A percentile compares a stretch with the other conserved stretches of the same genome.
Evolutionary conservation across 2,329 filamentous ascomycete genomes (phyloP).

Genomic region (Cadophora sp.): DNA sequence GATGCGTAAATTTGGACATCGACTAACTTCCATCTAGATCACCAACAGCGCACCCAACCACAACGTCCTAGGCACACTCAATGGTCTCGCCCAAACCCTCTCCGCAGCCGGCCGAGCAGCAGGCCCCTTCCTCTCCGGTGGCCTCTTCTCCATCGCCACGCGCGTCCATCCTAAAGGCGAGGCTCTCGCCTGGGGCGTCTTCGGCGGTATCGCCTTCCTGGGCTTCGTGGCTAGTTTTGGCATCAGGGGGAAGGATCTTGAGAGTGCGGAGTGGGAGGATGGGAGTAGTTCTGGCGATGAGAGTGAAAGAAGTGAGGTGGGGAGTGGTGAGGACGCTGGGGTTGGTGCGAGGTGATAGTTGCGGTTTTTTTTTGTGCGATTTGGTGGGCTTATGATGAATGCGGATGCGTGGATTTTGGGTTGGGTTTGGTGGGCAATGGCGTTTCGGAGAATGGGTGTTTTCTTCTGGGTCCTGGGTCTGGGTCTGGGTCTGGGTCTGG

Average conservation of each 20-base stretch:
- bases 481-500: too few relatives aligned
- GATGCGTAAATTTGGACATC: background rate
- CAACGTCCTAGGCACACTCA: constrained; percentile 85
- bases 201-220: constrained; percentile 80
- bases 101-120: constrained; percentile 88
- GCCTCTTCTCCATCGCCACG: constrained; percentile 81
- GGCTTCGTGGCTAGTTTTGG: constrained; percentile 83
- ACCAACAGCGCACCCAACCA: constrained; percentile 92
- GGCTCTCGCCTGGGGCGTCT: constrained; percentile 83
- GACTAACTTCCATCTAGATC: constrained; percentile 61
- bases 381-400: background rate
- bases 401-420: background rate
- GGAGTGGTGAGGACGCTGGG: constrained; percentile 34
- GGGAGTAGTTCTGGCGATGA: constrained; percentile 21
- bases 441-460: background rate
- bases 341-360: constrained; percentile 11
- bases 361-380: background rate
- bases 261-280: constrained; percentile 59
- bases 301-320: constrained; percentile 38
- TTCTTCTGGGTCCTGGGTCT: background rate
- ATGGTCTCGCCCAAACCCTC: constrained; percentile 92
- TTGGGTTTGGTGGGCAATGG: background rate
- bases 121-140: constrained; percentile 87
- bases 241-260: constrained; percentile 69
- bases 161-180: constrained; percentile 81